phyloP scores from a whole-genome alignment of 176 grass and related monocot genomes.

The Oryza brachyantha region DNA sequence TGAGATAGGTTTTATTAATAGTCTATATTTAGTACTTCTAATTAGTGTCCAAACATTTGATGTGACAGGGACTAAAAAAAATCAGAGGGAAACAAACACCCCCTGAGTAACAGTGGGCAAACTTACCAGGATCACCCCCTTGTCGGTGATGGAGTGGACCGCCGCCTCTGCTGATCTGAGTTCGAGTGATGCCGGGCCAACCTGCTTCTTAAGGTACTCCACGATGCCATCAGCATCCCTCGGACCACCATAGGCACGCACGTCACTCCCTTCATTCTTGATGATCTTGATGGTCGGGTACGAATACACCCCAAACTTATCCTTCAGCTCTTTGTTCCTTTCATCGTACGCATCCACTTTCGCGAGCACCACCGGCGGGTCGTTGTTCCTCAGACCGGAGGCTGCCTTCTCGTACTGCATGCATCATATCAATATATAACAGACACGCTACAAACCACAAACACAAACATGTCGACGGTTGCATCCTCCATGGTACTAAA shows the following conservation, averaged over 20 bases:
- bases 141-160: conserved; percentile 32
- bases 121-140: conserved; percentile 72
- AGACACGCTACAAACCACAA: conserved; percentile 8
- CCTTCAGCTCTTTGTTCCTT: conserved; percentile 69
- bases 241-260: conserved; percentile 56
- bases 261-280: conserved; percentile 45
- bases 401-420: conserved; percentile 90
- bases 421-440: conserved; percentile 16
- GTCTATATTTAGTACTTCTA: too few relatives aligned
- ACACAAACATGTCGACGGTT: background rate
- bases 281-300: conserved; percentile 81
- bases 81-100: too few relatives aligned
- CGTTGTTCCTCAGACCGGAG: conserved; percentile 41
- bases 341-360: conserved; percentile 71
- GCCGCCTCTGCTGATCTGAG: conserved; percentile 51
- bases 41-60: too few relatives aligned
- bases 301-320: conserved; percentile 49
- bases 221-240: conserved; percentile 68
- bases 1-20: too few relatives aligned
- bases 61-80: too few relatives aligned
- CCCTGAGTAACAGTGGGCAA: background rate
- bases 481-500: background rate
- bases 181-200: conserved; percentile 58
- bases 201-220: conserved; percentile 73
- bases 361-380: conserved; percentile 45